These are phyloP conservation scores for Leishmania major DNA, from an alignment of 208 protist genomes.

Conservation along the genomic window DNA sequence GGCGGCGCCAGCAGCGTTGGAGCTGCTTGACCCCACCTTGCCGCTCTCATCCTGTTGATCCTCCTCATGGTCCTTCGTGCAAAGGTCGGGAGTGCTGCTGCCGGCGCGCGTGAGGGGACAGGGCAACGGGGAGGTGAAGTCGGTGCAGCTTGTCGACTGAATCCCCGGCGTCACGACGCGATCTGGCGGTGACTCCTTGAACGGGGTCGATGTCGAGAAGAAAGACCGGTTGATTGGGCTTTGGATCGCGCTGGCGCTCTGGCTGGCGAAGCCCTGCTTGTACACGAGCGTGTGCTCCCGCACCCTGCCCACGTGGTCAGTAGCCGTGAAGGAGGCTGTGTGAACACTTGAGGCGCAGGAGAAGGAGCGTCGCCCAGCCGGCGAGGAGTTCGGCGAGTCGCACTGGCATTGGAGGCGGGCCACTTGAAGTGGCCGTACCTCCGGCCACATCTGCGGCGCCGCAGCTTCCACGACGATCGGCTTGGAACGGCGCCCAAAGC, in stretches of 20 bases:
- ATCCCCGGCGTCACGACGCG: neutral
- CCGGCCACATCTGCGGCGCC: neutral
- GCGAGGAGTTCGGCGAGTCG: neutral
- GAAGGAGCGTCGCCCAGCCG: neutral
- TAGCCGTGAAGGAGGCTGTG: slow-evolving; percentile 1
- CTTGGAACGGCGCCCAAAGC: neutral
- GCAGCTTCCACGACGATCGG: neutral
- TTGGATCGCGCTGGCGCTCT: neutral
- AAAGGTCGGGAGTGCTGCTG: slow-evolving; percentile 1
- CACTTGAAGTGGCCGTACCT: neutral
- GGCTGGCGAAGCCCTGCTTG: neutral
- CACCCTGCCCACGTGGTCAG: neutral
- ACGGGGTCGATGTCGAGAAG: neutral
- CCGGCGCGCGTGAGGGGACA: slow-evolving; percentile 6
- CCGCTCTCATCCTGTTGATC: neutral
- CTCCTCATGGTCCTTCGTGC: neutral
- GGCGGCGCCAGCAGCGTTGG: neutral
- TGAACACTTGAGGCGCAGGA: neutral
- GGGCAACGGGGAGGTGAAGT: neutral
- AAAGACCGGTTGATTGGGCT: neutral
- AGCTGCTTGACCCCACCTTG: neutral
- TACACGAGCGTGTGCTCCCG: slow-evolving; percentile 5
- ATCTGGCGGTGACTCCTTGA: slow-evolving; percentile 2
- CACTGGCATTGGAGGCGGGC: neutral
- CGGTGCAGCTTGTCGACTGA: neutral